phyloP scores from a whole-genome alignment of 2,329 filamentous ascomycete species.

The Coleophoma crateriformis region DNA sequence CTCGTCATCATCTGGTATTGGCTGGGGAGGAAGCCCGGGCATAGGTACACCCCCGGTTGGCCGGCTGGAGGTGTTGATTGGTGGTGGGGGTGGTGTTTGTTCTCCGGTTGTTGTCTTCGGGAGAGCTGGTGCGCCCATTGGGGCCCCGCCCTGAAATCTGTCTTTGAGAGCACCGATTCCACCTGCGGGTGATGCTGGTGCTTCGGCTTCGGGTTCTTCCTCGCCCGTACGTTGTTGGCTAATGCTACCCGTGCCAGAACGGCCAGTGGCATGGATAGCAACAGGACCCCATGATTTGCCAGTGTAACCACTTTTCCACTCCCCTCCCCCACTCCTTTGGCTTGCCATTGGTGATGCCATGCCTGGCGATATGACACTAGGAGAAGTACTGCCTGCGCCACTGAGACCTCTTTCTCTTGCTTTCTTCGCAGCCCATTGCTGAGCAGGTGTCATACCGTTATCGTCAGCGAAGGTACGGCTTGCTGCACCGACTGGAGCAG shows the following conservation, averaged over 20 bases:
- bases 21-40: constrained; percentile 65
- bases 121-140: constrained; percentile 51
- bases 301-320: constrained; percentile 88
- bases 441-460: constrained; percentile 92
- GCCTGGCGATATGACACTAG: constrained; percentile 29
- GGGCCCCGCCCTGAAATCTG: constrained; percentile 72
- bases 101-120: constrained; percentile 21
- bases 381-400: constrained; percentile 39
- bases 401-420: constrained; percentile 65
- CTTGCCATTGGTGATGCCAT: constrained; percentile 50
- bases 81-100: constrained; percentile 28
- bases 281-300: constrained; percentile 90
- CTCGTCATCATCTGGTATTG: constrained; percentile 47
- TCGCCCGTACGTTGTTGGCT: constrained; percentile 59
- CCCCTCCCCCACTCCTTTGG: constrained; percentile 66
- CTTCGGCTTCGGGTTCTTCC: constrained; percentile 39
- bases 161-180: constrained; percentile 73
- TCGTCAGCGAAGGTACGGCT: constrained; percentile 92
- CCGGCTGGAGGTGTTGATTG: constrained; percentile 37
- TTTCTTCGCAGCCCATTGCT: constrained; percentile 97
- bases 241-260: constrained; percentile 45
- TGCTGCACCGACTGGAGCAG: constrained; percentile 66
- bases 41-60: constrained; percentile 74
- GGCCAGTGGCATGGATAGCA: constrained; percentile 66
- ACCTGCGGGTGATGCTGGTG: constrained; percentile 50